Evolutionary conservation across 805 yeast species (phyloP).

Genomic region (Saturnispora serradocipensis): DNA sequence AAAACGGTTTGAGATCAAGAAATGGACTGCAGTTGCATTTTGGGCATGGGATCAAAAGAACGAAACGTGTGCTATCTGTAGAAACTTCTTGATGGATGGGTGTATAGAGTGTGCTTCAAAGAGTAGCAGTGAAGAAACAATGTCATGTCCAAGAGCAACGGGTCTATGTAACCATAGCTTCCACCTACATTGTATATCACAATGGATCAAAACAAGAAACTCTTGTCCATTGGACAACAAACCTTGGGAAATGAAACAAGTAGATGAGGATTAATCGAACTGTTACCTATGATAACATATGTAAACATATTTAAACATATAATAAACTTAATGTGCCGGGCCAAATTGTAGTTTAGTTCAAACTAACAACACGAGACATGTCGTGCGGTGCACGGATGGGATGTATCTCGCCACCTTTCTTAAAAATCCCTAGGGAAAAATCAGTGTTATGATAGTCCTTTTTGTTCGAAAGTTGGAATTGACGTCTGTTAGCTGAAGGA

Average conservation of each 20-base stretch:
- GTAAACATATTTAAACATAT: not conserved
- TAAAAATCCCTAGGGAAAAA: not conserved
- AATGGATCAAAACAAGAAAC: conserved; percentile 92
- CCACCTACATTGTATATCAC: conserved; percentile 91
- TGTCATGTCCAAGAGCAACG: conserved; percentile 84
- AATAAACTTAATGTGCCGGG: not conserved
- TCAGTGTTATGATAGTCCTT: not conserved
- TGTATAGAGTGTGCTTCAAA: conserved; percentile 83
- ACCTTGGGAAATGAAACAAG: conserved; percentile 53
- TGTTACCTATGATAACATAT: not conserved
- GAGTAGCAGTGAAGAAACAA: conserved; percentile 32
- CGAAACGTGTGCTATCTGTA: conserved; percentile 96
- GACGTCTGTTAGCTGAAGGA: not conserved
- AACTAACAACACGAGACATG: not conserved
- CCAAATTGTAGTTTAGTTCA: not conserved
- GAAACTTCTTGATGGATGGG: conserved; percentile 96
- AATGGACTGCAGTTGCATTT: conserved; percentile 99
- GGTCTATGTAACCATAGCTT: conserved; percentile 97
- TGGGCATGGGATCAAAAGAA: conserved; percentile 87
- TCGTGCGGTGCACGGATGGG: not conserved
- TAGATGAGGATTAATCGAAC: conserved; percentile 15
- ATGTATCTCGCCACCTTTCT: not conserved
- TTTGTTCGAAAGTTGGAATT: not conserved
- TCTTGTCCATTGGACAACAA: conserved; percentile 95
- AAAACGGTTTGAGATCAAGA: conserved; percentile 84